Evolutionary conservation across 495 filamentous ascomycete species (phyloP), one percentile per base, ranked within the genome.

Genomic region (Rostrohypoxylon terebratum): DNA sequence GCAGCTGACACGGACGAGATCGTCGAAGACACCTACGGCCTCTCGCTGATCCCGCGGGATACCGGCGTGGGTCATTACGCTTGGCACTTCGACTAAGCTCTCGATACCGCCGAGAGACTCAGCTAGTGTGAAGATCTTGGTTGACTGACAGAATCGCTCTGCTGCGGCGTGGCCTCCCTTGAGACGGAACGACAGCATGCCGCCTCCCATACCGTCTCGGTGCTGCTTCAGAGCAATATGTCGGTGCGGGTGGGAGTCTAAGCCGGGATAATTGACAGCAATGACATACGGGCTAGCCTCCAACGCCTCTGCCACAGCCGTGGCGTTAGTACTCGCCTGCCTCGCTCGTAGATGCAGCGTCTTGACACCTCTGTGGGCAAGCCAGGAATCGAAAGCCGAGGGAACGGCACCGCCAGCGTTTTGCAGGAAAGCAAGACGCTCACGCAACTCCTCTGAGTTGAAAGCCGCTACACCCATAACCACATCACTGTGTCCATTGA

Each of bases 401-500:
- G 96, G 96, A 1, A 98, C 91, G 55, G 95, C 96, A 59, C 96
- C 96, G 71, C 98, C 96, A 63, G 96, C 96, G 81, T 99, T 99
- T 77, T 98, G 96, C 18, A 99, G 89, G 87, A 98, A 99, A 28
- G 87, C 80, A 33, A 98, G 88, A 28, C 91, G 88, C 67, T 92
- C 87, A 71, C 90, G 89, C 59, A 99, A 83, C 4, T 86, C 84
- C 11, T 93, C 88, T 4, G 91, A 91, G 84, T 96, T 98, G 87
- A 97, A 97, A n/a, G 96, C 96, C 18, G 93, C 93, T 34, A 93
- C 90, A 66, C 96, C 96, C 96, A 99, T 99, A 59, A 97, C 87
- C n/a, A 99, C 96, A 79, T 99, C 95, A 80, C 90, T 85, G 82
- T 99, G 96, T 6, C 96, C 96, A 78, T 99, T 99, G 80, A 99